Evolutionary conservation across 2,329 filamentous ascomycete species (phyloP), one percentile per base, ranked within the genome.

Genomic region (Trichoderma gracile): DNA sequence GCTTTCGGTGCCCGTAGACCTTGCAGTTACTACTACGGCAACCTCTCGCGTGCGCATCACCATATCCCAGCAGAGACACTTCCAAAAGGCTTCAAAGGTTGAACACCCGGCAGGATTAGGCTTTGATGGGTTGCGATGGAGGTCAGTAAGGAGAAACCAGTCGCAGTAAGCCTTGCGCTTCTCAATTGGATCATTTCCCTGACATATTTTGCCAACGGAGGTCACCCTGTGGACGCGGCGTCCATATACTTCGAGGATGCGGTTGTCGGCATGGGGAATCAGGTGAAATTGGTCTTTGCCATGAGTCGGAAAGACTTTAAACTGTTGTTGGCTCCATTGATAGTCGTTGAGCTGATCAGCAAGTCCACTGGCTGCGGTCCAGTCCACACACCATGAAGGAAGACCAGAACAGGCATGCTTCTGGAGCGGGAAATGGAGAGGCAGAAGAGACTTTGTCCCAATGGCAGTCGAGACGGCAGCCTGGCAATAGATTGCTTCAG

Each of bases 251-350:
- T 52, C 49, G 8, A 52, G 49, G 9, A 52, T 52, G 27, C 49
- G 49, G 5, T 52, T 52, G 7, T 52, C 17, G 10, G n/a, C n/a
- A 9, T 19, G 27, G 10, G 49, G 17, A 52, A 19, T 12, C 19
- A 52, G 12, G 17, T 19, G 49, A 5, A 12, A 52, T 5, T 15
- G 49, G n/a, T 55, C 52, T 27, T 12, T 4, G 23, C 19, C 33
- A 1, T 55, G 52, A 8, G 19, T 55, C 17, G 52, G 33, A 55
- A 55, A 55, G 40, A n/a, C 52, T 23, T 17, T 55, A 14, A 55
- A 55, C 3, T n/a, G 52, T 30, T 42, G 52, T 23, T 55, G 52
- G 33, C 52, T 55, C 52, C 52, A 55, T n/a, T 55, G 52, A 17
- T 42, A 55, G 33, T 40, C 52, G 7, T 55, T 55, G 33, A 55